phyloP scores from a whole-genome alignment of 805 yeast genomes.

The Candida vartiovaarae region DNA sequence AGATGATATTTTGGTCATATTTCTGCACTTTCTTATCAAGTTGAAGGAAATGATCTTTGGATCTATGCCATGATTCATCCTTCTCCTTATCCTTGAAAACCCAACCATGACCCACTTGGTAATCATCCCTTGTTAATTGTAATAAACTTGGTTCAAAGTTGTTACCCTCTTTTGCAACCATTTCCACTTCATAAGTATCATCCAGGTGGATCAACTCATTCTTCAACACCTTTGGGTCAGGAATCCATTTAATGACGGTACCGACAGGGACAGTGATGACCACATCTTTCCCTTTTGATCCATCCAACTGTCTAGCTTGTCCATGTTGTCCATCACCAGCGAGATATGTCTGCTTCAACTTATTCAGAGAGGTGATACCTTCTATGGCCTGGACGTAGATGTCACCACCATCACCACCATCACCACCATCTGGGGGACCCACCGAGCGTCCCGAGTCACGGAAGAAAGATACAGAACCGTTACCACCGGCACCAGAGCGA shows the following conservation, averaged over 20 bases:
- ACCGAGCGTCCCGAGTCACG: slow-evolving; percentile 77
- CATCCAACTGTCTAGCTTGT: slow-evolving; percentile 71
- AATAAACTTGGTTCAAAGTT: slow-evolving; percentile 33
- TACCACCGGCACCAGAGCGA: slow-evolving; percentile 80
- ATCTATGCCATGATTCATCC: slow-evolving; percentile 61
- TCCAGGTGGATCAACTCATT: slow-evolving; percentile 7
- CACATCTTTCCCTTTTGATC: slow-evolving; percentile 75
- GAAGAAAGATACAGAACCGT: slow-evolving; percentile 79
- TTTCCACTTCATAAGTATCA: slow-evolving; percentile 24
- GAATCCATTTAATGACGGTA: slow-evolving; percentile 78
- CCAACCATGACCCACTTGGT: slow-evolving; percentile 81
- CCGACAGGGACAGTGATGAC: slow-evolving; percentile 88
- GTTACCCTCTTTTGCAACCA: slow-evolving; percentile 26
- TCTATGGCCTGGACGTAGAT: slow-evolving; percentile 76
- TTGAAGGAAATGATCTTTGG: slow-evolving; percentile 57
- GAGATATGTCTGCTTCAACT: slow-evolving; percentile 54
- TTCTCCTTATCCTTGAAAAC: slow-evolving; percentile 59
- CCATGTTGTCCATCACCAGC: slow-evolving; percentile 76
- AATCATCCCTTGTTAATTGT: slow-evolving; percentile 60
- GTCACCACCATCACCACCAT: slow-evolving; percentile 92
- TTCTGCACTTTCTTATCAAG: slow-evolving; percentile 56
- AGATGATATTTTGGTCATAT: slow-evolving; percentile 52
- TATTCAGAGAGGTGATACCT: slow-evolving; percentile 65
- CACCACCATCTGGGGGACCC: slow-evolving; percentile 99
- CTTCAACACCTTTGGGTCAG: slow-evolving; percentile 50